These are phyloP conservation scores for Boletales sp. DNA, from an alignment of 768 basidiomycete species.

Conservation along the genomic window DNA sequence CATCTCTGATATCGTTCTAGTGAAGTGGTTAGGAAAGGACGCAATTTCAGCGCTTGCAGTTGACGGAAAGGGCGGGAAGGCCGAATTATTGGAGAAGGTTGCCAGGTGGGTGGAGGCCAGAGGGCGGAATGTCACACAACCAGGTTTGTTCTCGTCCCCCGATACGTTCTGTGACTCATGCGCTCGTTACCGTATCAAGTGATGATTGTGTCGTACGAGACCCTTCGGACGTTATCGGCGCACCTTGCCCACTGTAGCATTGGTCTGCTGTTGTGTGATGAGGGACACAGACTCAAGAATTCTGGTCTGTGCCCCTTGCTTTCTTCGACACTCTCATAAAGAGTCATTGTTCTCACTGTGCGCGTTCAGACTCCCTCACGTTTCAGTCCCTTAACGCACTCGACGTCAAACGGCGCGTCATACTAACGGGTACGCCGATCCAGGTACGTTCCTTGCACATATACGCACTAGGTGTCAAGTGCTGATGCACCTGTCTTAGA, in stretches of 20 bases:
- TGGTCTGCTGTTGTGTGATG: slow-evolving; percentile 92
- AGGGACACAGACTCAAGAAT: slow-evolving; percentile 96
- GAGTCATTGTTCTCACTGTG: neutral
- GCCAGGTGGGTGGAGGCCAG: slow-evolving; percentile 85
- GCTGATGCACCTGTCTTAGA: slow-evolving; percentile 41
- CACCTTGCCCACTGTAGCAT: slow-evolving; percentile 79
- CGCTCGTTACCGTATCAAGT: slow-evolving; percentile 44
- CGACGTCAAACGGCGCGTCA: slow-evolving; percentile 86
- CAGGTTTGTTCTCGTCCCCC: slow-evolving; percentile 50
- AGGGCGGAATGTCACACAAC: slow-evolving; percentile 88
- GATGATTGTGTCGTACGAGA: slow-evolving; percentile 99
- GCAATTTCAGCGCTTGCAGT: slow-evolving; percentile 80
- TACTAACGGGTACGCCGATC: slow-evolving; percentile 91
- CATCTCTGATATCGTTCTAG: slow-evolving; percentile 36
- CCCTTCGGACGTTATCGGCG: slow-evolving; percentile 73
- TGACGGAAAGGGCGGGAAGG: slow-evolving; percentile 89
- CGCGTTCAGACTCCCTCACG: slow-evolving; percentile 69
- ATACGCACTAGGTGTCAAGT: neutral
- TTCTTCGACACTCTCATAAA: neutral
- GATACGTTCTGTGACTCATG: neutral
- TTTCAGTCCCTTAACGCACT: slow-evolving; percentile 81
- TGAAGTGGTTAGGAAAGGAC: slow-evolving; percentile 93
- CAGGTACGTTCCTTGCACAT: slow-evolving; percentile 46
- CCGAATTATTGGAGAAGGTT: slow-evolving; percentile 74
- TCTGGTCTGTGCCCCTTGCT: slow-evolving; percentile 54